Percentiles rank a stretch among this genome's conserved stretches.
Evolutionary conservation across 192 early-diverging fungal genomes (phyloP).

Genomic region (Rhizophlyctis rosea): DNA sequence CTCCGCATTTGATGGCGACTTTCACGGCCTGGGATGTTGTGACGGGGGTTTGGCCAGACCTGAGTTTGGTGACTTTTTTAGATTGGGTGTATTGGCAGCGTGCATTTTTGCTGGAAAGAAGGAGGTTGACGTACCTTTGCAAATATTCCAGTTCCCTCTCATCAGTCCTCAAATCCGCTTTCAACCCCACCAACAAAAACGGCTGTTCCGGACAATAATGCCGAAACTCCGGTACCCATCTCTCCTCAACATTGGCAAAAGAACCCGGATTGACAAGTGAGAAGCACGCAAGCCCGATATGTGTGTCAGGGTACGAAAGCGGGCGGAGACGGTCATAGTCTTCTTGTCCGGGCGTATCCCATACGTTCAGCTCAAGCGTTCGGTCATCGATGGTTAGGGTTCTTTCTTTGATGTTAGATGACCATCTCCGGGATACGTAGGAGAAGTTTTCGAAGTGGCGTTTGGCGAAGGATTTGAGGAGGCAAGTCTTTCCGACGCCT

Average conservation of each 20-base stretch:
- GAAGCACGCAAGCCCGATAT: conserved; percentile 77
- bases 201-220: conserved; percentile 79
- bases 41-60: too few species aligned
- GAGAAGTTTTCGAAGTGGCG: too few species aligned
- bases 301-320: conserved; percentile 85
- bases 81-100: too few species aligned
- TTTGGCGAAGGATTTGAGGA: too few species aligned
- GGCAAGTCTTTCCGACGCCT: too few species aligned
- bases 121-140: conserved; percentile 9
- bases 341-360: conserved; percentile 97
- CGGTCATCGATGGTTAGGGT: too few species aligned
- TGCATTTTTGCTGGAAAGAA: too few species aligned
- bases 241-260: conserved; percentile 76
- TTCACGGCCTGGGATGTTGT: conserved; percentile 70
- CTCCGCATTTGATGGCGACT: too few species aligned
- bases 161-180: conserved; percentile 42
- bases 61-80: too few species aligned
- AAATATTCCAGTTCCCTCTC: conserved; percentile 25
- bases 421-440: too few species aligned
- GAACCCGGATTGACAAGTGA: conserved; percentile 76
- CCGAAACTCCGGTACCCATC: conserved; percentile 76
- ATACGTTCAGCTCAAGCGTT: too few species aligned
- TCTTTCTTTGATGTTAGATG: too few species aligned
- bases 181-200: conserved; percentile 63
- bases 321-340: conserved; percentile 93